Conservation (phyloP, 164 flowering plant species). For the Annona cherimola region DNA sequence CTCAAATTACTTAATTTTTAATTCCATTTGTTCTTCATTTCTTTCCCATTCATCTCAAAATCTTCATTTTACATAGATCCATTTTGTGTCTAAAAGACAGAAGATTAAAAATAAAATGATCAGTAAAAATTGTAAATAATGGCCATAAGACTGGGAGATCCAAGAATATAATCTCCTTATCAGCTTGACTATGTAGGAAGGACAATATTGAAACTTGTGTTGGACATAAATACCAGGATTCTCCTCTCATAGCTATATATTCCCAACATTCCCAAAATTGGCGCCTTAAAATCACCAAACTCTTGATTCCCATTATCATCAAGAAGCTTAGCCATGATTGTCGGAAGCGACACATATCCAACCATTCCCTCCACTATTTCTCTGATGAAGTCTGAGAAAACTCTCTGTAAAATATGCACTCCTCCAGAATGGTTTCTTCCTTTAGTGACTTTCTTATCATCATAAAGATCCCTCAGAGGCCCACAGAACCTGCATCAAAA, state of each 20-base stretch:
- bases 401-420: constrained; percentile 49
- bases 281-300: constrained; percentile 89
- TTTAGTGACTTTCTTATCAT: constrained; percentile 18
- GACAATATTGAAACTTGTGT: not conserved
- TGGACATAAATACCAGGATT: constrained; percentile 62
- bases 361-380: constrained; percentile 97
- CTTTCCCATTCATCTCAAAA: no score
- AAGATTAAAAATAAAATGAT: no score
- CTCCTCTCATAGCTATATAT: constrained; percentile 88
- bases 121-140: no score
- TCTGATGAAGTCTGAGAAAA: constrained; percentile 74
- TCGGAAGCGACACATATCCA: constrained; percentile 84
- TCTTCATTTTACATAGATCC: no score
- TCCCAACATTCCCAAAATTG: constrained; percentile 90
- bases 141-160: no score
- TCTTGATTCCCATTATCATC: constrained; percentile 86
- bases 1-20: no score
- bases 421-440: constrained; percentile 26
- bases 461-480: constrained; percentile 55
- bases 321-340: constrained; percentile 87
- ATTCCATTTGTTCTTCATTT: no score
- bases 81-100: no score
- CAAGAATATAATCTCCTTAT: not conserved
- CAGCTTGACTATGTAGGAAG: not conserved
- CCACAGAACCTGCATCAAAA: constrained; percentile 67